Conservation (phyloP, 805 yeast genomes). For the Ogataea allantospora region DNA sequence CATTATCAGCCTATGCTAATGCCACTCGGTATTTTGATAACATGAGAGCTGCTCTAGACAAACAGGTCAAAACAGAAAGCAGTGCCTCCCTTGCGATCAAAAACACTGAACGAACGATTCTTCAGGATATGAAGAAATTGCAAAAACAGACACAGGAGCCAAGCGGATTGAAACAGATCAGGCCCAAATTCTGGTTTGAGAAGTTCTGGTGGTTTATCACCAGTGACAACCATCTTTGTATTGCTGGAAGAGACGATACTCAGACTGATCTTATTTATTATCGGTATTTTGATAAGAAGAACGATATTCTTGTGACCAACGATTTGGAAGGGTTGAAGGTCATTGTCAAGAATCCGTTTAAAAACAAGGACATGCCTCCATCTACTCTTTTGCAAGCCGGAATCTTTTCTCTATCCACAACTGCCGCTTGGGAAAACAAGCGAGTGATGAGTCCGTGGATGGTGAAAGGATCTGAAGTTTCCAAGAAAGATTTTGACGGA, state of each 20-base stretch:
- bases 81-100: constrained; percentile 75
- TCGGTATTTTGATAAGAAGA: constrained; percentile 64
- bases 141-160: constrained; percentile 55
- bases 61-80: constrained; percentile 77
- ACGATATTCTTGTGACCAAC: constrained; percentile 70
- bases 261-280: constrained; percentile 81
- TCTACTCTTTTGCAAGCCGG: constrained; percentile 89
- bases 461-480: constrained; percentile 64
- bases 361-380: constrained; percentile 75
- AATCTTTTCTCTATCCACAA: constrained; percentile 71
- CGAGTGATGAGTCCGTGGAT: constrained; percentile 83
- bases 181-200: constrained; percentile 87
- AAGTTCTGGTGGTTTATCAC: constrained; percentile 94
- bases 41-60: constrained; percentile 70
- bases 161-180: constrained; percentile 49
- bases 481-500: constrained; percentile 64
- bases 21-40: constrained; percentile 78
- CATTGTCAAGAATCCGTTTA: constrained; percentile 75
- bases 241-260: constrained; percentile 79
- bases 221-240: constrained; percentile 79
- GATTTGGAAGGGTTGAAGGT: constrained; percentile 78
- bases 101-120: constrained; percentile 77
- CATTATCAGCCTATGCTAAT: constrained; percentile 81
- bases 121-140: constrained; percentile 64
- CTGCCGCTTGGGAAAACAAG: constrained; percentile 89